Base-by-base conservation (phyloP, 345 rosid genomes). In the Salix suchowensis region DNA sequence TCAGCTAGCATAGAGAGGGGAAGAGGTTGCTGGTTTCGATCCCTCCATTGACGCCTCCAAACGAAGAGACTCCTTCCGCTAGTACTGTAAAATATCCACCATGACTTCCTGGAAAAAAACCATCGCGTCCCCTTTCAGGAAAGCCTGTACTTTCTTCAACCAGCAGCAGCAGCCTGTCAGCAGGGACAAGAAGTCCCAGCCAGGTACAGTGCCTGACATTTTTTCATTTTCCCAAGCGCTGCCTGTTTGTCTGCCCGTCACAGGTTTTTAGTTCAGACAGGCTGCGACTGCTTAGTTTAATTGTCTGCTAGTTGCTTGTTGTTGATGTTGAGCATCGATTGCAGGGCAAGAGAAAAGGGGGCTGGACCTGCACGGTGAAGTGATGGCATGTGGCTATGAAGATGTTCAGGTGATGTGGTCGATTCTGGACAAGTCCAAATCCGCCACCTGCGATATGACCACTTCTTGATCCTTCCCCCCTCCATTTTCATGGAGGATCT, bases 341-440 rank as follows among this genome's bases (percentile, higher is more conserved):
- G 88, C 91, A 89, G 94, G 86, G 73, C 76, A 85, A 44, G 93
- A 90, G 65, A 81, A 70, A 55, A 65, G 85, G 4, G 94, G 58
- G 74, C 89, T 76, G 91, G 91, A 91, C 81, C 87, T 94, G 2
- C 93, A 94, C 10, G 98, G 94, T 19, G 94, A 94, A 72, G 98
- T 92, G 67, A 92, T 91, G 98, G 96, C 97, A 67, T 94, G 97
- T 76, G 92, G 89, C 14, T 94, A 94, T 64, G 93, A 94, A 73
- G 98, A 94, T 70, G 97, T 92, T 72, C 97, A 89, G 30, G 94
- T 94, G 72, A 94, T 94, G 98, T 94, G 97, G 97, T 94, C 98
- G 44, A 94, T 94, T 82, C 93, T 94, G 3, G 98, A 94, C 83
- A 92, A 94, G 86, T 88, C 98, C 85, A 92, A 86, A 80, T 82